Evolutionary conservation across 2,329 filamentous ascomycete genomes (phyloP), one percentile per base, ranked within the genome.

Genomic region (Colletotrichum tropicale): DNA sequence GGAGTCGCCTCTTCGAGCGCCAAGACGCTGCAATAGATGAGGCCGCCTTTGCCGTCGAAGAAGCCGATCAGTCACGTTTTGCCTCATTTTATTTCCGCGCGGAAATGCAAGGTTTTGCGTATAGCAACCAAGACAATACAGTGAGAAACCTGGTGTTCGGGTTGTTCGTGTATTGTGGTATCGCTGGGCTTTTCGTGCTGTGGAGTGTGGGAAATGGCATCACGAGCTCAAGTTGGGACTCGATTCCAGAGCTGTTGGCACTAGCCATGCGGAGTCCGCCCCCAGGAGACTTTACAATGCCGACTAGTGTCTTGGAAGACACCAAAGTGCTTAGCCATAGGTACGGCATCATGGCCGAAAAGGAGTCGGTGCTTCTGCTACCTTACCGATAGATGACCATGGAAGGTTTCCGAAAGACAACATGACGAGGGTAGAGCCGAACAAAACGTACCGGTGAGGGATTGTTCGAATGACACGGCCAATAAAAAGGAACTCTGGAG

Each of bases 401-500:
- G 3, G 0, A 56, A 18, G 8, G 21, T 0, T 56, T 5, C 21
- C 21, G 52, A 9, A 0, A 5, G 52, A 9, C 6, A 16, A 21
- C 9, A 32, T 12, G 30, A 32, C 30, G 12, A 15, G 12, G 1
- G 52, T 56, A 16, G 0, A 26, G 52, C 21, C 21, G 21, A 56
- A 56, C 3, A 16, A 5, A 21, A 0, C 0, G 6, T 56, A 26
- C 15, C 21, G 21, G 52, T 56, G 38, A 43, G 16, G 16, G 38
- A 10, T 43, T 43, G 38, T 6, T 43, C 18, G 38, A 0, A 43
- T n/a, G 0, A n/a, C 8, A 43, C 36, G 0, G 0, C 36, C 1
- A 5, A 4, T 18, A 36, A 9, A 3, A 18, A 9, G 0, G 0
- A 18, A 9, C n/a, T 56, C 0, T 0, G 4, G 16, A 43, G 5